Evolutionary conservation across 805 yeast species (phyloP).

Genomic region (Jamesozyma rosinii): DNA sequence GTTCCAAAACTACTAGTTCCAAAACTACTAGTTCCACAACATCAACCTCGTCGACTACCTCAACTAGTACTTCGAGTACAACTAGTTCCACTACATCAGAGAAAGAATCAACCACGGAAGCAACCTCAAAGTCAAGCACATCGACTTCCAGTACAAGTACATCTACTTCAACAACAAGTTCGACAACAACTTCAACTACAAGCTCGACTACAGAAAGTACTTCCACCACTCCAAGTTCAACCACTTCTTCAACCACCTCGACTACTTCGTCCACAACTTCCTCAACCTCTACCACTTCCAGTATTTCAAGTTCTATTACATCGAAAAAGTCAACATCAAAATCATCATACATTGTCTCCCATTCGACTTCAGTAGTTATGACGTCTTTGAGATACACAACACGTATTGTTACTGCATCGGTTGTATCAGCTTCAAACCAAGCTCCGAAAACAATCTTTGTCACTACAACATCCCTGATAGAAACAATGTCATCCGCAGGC

Average conservation of each 20-base stretch:
- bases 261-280: constrained; percentile 14
- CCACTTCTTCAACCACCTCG: constrained; percentile 6
- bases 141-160: not conserved
- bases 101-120: not conserved
- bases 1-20: not conserved
- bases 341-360: too few species aligned
- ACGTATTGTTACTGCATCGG: constrained; percentile 18
- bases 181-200: not conserved
- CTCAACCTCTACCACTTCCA: constrained; percentile 15
- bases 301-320: constrained; percentile 19
- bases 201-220: not conserved
- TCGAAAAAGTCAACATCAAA: not conserved
- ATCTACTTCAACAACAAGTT: not conserved
- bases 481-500: constrained; percentile 8
- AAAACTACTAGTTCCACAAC: not conserved
- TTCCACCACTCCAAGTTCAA: constrained; percentile 4
- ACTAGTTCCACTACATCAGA: not conserved
- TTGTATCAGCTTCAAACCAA: constrained; percentile 17
- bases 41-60: not conserved
- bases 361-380: constrained; percentile 8
- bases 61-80: not conserved
- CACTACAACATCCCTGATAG: constrained; percentile 25
- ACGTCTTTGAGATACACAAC: constrained; percentile 20
- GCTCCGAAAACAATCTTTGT: constrained; percentile 17
- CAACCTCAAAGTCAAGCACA: not conserved